These are phyloP conservation scores for Gaertneriomyces semiglobifer DNA, from an alignment of 192 early-diverging fungal species.

Conservation along the genomic window DNA sequence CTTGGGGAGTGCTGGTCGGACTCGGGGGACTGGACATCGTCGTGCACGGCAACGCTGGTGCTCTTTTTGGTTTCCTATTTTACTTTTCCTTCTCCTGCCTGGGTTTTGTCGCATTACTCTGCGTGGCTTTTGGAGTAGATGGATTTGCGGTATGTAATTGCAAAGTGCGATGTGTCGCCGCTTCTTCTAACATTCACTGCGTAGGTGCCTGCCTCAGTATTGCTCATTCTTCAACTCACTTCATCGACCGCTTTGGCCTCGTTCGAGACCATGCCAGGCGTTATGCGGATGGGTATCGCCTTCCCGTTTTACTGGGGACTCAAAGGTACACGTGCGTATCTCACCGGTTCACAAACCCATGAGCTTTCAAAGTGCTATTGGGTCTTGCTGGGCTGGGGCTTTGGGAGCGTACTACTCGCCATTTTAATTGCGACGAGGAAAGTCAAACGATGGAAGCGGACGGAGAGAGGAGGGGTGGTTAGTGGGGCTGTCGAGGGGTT, in stretches of 20 bases:
- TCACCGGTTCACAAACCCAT: not conserved
- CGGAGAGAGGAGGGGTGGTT: not conserved
- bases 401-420: not conserved
- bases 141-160: constrained; percentile 7
- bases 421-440: constrained; percentile 7
- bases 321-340: constrained; percentile 6
- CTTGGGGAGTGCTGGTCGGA: constrained; percentile 2
- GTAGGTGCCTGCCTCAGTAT: constrained; percentile 6
- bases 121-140: constrained; percentile 10
- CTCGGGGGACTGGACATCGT: constrained; percentile 13
- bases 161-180: not conserved
- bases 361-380: not conserved
- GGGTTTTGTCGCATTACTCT: constrained; percentile 9
- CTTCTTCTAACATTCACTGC: not conserved
- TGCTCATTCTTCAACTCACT: constrained; percentile 26
- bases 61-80: constrained; percentile 12
- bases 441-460: constrained; percentile 7
- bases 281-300: constrained; percentile 11
- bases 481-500: constrained; percentile 3
- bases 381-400: constrained; percentile 9
- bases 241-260: constrained; percentile 3
- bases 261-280: constrained; percentile 20
- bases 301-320: constrained; percentile 26
- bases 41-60: constrained; percentile 1
- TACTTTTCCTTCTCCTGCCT: constrained; percentile 21